Base-by-base conservation (phyloP, 768 basidiomycete species). In the Paxillus ammoniavirescens region DNA sequence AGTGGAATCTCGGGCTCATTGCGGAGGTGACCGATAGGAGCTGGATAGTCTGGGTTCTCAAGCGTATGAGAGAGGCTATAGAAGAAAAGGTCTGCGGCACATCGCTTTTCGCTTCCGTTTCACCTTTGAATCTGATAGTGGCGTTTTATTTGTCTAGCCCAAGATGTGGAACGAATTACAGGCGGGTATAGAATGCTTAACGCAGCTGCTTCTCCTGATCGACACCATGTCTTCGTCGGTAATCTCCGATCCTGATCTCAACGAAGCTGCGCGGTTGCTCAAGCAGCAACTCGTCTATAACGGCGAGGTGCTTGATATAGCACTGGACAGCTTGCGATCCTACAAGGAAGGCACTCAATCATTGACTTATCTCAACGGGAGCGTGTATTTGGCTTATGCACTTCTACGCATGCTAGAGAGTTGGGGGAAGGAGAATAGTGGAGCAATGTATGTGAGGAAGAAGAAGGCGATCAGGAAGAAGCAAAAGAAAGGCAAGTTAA, bases 281-380 rank as follows among this genome's bases (percentile, higher is more conserved):
- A 91, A 93, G 61, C 84, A 93, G 58, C 92, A 97, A 67, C 76
- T 99, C 23, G 88, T 98, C 63, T 98, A 98, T 74, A 94, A 94
- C 61, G 94, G 92, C 33, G 93, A 98, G 58, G 86, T 95, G 15
- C 83, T 98, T 50, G 95, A 98, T 60, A 83, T 93, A 21, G 82
- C 93, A 0, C 74, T 94, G 42, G 86, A 89, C 23, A 86, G 89
- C 50, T 69, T 98, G 46, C 77, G 82, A 45, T 75, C 76, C 23
- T 98, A 93, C 76, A 90, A 87, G 59, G 81, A 87, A 43, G 93
- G 86, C 47, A 87, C 91, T 6, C 87, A 89, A 59, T 82, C 81
- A 2, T 72, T 88, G 46, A 83, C 86, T 8, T 98, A 93, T 73
- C 83, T 98, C 49, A 90, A 94, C 65, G 82, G 94, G 1, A 87